These are phyloP conservation scores for Peribolospora kevripleyi DNA, from an alignment of 768 basidiomycete genomes.

Conservation along the genomic window DNA sequence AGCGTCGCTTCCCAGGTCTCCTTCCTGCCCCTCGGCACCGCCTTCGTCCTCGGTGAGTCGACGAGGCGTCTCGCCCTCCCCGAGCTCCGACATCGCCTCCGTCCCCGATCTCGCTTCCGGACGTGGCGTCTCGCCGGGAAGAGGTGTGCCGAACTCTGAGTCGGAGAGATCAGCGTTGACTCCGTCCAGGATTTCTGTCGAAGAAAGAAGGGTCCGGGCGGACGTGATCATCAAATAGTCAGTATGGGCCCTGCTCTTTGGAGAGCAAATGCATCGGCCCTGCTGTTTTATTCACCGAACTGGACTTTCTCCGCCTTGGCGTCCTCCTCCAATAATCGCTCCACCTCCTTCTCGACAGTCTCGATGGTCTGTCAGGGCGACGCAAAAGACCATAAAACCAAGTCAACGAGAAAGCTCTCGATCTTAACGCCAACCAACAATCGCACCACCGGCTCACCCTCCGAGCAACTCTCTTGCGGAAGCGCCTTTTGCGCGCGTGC, in stretches of 20 bases:
- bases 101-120: too few relatives aligned
- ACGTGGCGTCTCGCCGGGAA: too few relatives aligned
- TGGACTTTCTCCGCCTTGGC: constrained; percentile 46
- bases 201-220: too few relatives aligned
- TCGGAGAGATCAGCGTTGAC: too few relatives aligned
- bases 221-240: too few relatives aligned
- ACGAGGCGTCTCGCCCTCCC: constrained; percentile 1
- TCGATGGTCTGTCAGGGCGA: constrained; percentile 46
- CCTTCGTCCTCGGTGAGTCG: not conserved
- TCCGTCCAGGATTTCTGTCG: too few relatives aligned
- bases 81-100: too few relatives aligned
- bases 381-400: not conserved
- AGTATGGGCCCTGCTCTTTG: too few relatives aligned
- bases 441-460: constrained; percentile 28
- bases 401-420: too few relatives aligned
- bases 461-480: constrained; percentile 67
- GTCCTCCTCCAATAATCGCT: constrained; percentile 59
- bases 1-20: not conserved
- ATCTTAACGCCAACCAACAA: too few relatives aligned
- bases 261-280: not conserved
- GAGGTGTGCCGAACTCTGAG: too few relatives aligned
- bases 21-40: not conserved
- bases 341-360: constrained; percentile 80
- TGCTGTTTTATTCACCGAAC: constrained; percentile 33
- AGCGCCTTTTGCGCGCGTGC: constrained; percentile 70